These are phyloP conservation scores for Cutaneotrichosporon sp. DNA, from an alignment of 1,284 basidiomycete species.

Conservation along the genomic window DNA sequence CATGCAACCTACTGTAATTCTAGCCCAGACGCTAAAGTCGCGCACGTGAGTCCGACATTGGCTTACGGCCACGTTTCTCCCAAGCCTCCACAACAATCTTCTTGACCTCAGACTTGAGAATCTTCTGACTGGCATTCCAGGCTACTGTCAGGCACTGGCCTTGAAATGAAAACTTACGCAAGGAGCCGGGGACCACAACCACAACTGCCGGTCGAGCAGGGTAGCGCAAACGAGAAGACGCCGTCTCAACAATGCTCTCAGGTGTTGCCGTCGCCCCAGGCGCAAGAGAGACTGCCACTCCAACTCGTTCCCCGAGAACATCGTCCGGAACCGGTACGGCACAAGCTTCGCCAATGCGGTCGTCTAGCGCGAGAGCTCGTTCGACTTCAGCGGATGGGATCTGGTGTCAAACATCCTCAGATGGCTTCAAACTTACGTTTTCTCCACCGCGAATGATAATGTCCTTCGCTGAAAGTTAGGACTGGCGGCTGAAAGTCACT, in stretches of 20 bases:
- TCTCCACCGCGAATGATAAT: constrained; percentile 46
- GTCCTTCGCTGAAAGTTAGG: constrained; percentile 19
- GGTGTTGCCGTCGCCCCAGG: constrained; percentile 10
- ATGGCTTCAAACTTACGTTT: constrained; percentile 30
- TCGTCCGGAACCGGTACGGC: constrained; percentile 36
- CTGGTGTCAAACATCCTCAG: constrained; percentile 29
- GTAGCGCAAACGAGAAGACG: constrained; percentile 9
- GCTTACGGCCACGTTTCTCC: constrained; percentile 12
- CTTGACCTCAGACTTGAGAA: constrained; percentile 16
- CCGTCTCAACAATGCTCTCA: constrained; percentile 6
- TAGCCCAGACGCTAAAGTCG: too few relatives aligned
- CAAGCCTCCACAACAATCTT: constrained; percentile 14
- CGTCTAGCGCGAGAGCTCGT: constrained; percentile 35
- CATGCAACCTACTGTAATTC: too few relatives aligned
- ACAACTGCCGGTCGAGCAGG: constrained; percentile 16
- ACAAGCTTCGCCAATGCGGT: constrained; percentile 32
- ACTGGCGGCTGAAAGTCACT: too few relatives aligned
- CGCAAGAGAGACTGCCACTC: constrained; percentile 31
- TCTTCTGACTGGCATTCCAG: constrained; percentile 17
- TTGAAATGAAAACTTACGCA: constrained; percentile 23
- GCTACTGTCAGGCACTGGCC: neutral
- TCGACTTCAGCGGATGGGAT: constrained; percentile 39
- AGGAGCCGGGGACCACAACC: constrained; percentile 14
- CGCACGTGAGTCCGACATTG: neutral
- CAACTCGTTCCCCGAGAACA: constrained; percentile 39